phyloP scores from a whole-genome alignment of 164 flowering plant genomes.

The Protea cynaroides region DNA sequence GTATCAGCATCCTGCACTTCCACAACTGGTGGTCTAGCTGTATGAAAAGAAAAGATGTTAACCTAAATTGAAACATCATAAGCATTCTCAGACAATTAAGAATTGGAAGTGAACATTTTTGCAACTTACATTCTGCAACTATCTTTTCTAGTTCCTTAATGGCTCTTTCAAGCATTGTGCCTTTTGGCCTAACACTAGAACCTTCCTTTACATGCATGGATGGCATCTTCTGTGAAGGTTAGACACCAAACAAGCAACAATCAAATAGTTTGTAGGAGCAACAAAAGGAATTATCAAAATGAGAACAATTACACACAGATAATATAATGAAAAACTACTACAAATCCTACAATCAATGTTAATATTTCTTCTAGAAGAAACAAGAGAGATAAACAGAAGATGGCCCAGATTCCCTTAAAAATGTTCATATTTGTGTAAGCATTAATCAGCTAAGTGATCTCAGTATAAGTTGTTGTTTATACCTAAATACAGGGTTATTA shows the following conservation, averaged over 20 bases:
- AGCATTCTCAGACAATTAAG: slow-evolving; percentile 1
- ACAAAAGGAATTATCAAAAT: background rate
- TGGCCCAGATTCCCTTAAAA: too few relatives aligned
- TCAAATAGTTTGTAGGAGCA: background rate
- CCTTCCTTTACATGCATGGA: slow-evolving; percentile 53
- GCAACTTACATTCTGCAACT: slow-evolving; percentile 76
- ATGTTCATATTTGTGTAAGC: too few relatives aligned
- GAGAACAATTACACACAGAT: too few relatives aligned
- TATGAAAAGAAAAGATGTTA: slow-evolving; percentile 3
- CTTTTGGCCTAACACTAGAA: slow-evolving; percentile 57
- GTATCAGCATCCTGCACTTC: slow-evolving; percentile 74
- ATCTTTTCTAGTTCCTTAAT: slow-evolving; percentile 80
- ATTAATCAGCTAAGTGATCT: too few relatives aligned
- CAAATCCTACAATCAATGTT: too few relatives aligned
- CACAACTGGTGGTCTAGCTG: slow-evolving; percentile 76
- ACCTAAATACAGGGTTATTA: too few relatives aligned
- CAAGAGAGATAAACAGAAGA: too few relatives aligned
- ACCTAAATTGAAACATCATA: background rate
- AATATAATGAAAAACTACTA: too few relatives aligned
- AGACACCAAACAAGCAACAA: slow-evolving; percentile 11
- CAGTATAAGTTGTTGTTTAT: too few relatives aligned
- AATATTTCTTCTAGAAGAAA: too few relatives aligned
- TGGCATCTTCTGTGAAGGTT: slow-evolving; percentile 44
- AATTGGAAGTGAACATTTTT: background rate
- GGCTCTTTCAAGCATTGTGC: slow-evolving; percentile 77